phyloP scores from a whole-genome alignment of 441 rosid genomes.

The Arabidopsis hybrid region DNA sequence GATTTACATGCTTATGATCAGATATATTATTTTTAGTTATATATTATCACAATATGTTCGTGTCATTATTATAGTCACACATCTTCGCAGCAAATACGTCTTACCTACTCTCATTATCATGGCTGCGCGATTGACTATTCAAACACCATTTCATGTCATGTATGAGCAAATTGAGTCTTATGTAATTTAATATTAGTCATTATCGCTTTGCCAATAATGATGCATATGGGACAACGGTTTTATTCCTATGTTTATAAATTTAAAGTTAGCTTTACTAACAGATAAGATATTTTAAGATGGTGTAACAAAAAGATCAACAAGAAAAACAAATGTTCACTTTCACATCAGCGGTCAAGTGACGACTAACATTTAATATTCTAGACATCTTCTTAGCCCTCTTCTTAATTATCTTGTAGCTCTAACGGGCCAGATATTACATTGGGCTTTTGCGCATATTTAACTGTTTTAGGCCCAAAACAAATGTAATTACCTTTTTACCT shows the following conservation, averaged over 20 bases:
- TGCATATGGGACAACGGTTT: constrained; percentile 4
- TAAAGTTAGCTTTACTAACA: too few species aligned
- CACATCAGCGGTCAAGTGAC: constrained; percentile 12
- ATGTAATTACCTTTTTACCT: neutral
- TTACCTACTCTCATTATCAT: constrained; percentile 16
- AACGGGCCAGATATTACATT: neutral
- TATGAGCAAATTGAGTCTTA: neutral
- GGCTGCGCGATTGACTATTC: constrained; percentile 26
- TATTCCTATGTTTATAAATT: neutral
- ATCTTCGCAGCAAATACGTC: constrained; percentile 2
- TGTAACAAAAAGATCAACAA: neutral
- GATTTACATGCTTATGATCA: neutral
- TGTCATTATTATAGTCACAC: constrained; percentile 20
- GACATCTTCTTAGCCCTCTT: neutral
- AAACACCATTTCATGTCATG: constrained; percentile 24
- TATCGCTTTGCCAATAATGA: constrained; percentile 19
- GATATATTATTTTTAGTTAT: neutral
- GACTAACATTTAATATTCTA: neutral
- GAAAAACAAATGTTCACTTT: constrained; percentile 23
- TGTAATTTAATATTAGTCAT: constrained; percentile 11
- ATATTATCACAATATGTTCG: constrained; percentile 19
- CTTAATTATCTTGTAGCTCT: neutral
- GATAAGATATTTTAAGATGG: neutral
- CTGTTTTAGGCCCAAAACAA: neutral
- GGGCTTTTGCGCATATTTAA: constrained; percentile 9